phyloP scores from a whole-genome alignment of 345 rosid genomes.

The Boechera retrofracta region DNA sequence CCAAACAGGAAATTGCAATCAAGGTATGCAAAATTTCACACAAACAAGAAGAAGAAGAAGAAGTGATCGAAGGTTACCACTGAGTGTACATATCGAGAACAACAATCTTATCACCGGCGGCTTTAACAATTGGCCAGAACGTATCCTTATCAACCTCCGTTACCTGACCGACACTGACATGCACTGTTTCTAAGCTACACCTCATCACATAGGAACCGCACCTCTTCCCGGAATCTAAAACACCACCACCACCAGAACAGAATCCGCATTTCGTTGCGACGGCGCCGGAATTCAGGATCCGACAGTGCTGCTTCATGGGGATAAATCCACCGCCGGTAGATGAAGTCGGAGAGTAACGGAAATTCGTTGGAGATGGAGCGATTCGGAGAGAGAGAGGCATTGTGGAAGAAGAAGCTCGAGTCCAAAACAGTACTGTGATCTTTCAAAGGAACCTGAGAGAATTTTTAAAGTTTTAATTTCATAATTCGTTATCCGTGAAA shows the following conservation, averaged over 20 bases:
- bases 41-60: neutral
- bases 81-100: constrained; percentile 98
- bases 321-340: constrained; percentile 15
- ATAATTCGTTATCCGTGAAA: constrained; percentile 11
- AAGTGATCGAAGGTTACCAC: constrained; percentile 55
- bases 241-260: constrained; percentile 22
- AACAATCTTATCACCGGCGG: constrained; percentile 79
- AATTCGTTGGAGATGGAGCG: constrained; percentile 42
- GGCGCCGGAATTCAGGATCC: constrained; percentile 35
- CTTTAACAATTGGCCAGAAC: constrained; percentile 90
- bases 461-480: neutral
- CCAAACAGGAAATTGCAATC: constrained; percentile 12
- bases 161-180: constrained; percentile 73
- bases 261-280: constrained; percentile 22
- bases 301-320: constrained; percentile 13
- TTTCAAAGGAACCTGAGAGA: constrained; percentile 5
- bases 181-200: constrained; percentile 73
- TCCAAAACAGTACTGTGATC: constrained; percentile 27
- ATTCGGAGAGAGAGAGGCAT: constrained; percentile 50
- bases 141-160: constrained; percentile 87
- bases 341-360: constrained; percentile 45
- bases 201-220: constrained; percentile 46
- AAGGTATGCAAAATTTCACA: neutral
- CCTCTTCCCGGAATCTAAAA: constrained; percentile 5
- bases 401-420: constrained; percentile 19